phyloP scores from a whole-genome alignment of 1,284 basidiomycete species.

The Ceratobasidium sp. region DNA sequence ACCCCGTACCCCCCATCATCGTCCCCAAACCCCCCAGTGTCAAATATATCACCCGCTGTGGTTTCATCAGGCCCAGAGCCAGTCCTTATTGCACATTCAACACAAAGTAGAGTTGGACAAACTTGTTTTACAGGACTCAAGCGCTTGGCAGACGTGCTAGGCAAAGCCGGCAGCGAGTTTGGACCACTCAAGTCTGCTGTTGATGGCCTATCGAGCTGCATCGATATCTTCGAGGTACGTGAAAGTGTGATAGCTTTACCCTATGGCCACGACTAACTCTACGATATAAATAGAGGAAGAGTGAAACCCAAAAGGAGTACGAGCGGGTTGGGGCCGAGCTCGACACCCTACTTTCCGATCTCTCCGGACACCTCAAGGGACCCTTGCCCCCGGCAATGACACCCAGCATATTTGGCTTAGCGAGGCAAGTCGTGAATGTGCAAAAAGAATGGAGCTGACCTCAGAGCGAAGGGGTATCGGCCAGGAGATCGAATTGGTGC shows the following conservation, averaged over 20 bases:
- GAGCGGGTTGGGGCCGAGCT: neutral
- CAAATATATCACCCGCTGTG: no score
- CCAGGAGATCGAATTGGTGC: neutral
- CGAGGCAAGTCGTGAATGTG: neutral
- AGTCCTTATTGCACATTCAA: no score
- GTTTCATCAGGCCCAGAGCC: neutral
- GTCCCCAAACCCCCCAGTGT: neutral
- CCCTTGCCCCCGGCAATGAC: neutral
- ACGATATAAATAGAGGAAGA: neutral
- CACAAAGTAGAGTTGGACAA: no score
- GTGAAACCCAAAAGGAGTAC: neutral
- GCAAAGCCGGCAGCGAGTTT: neutral
- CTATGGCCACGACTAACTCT: neutral
- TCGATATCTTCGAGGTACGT: slow-evolving; percentile 3
- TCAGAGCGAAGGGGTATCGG: neutral
- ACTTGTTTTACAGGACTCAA: neutral
- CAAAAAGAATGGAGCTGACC: neutral
- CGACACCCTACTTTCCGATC: neutral
- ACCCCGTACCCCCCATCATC: neutral
- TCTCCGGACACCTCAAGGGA: neutral
- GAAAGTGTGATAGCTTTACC: neutral
- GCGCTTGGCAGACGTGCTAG: neutral
- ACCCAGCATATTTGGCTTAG: neutral
- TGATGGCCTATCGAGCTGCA: neutral
- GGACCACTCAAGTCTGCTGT: slow-evolving; percentile 13